Base-by-base conservation (phyloP, 2,329 filamentous ascomycete species). In the Fusarium tanahbumbuense region DNA sequence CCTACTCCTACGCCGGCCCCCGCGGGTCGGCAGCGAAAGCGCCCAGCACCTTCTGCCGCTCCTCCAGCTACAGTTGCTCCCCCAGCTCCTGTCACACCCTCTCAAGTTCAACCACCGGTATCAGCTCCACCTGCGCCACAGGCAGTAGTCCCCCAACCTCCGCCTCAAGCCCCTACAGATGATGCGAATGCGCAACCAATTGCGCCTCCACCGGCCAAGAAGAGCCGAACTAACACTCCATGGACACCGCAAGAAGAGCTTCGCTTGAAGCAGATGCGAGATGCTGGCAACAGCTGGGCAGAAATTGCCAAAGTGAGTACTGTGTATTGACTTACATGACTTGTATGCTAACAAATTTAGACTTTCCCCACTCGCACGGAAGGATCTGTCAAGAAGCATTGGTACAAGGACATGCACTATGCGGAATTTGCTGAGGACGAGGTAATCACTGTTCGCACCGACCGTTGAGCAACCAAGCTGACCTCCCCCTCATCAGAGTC, bases 331-430 rank as follows among this genome's bases (percentile, higher is more conserved):
- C 10, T 20, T 7, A 12, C 63, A 20, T 66, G 16, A 61, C 41
- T 47, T 45, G 50, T 60, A 28, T 27, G 46, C 53, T 40, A 13
- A 70, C 41, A 41, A n/a, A 8, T 37, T n/a, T 58, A 97, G 93
- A 94, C 92, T 4, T 99, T 99, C 78, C 95, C 96, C 13, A 91
- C 89, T 25, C 88, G 96, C 76, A 99, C 96, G 44, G 96, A 99
- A 82, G 96, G 96, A 10, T 98, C 94, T 77, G 96, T 99, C 23
- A 99, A 98, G 86, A 99, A 98, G 83, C 96, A 99, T 80, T 99
- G 96, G 95, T 98, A 99, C 82, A 98, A 98, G 93, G 96, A 99
- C 76, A 99, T 99, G 96, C 96, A 99, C 79, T 98, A 98, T 80
- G 96, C 96, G 71, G 96, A 98, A 79, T 98, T 99, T 80, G 94